Base-by-base conservation (phyloP, 768 basidiomycete species). In the Mycena vulgaris region DNA sequence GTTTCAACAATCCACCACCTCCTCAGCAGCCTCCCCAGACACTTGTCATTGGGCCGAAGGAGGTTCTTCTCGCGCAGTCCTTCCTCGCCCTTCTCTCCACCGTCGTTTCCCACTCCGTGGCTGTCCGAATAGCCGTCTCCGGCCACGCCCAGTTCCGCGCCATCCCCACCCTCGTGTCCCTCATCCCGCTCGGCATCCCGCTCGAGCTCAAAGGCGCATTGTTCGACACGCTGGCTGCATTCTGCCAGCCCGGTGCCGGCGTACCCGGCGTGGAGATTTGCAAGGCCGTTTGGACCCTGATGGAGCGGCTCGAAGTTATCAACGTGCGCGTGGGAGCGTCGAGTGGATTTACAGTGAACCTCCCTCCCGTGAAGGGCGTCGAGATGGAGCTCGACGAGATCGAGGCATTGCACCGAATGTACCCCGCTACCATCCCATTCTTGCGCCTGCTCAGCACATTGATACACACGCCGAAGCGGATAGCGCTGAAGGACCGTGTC, bases 341-440 rank as follows among this genome's bases (percentile, higher is more conserved):
- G 0, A 78, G 82, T 25, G 82, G 86, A 5, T 82, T 84, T 17
- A 83, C 85, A 19, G 75, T 83, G 28, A 79, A 85, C 48, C 76
- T 92, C 9, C 84, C 89, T 5, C 85, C 91, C 25, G 87, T 88
- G 14, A 93, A 92, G 76, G 95, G 96, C 0, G 91, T 96, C 5
- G 92, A 97, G 71, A 88, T 93, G 6, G 95, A 97, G 78, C 81
- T 98, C 71, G 95, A 96, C 73, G 92, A 95, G 73, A 89, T 96
- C 60, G 97, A 99, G 80, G 84, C 93, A 17, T 85, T 87, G 5
- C 89, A 92, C 77, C 88, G 89, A 78, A 76, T 92, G 64, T 99
- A 97, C 79, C 96, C 97, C 0, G 89, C 95, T 10, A 97, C 97
- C 0, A 92, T 95, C 25, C 92, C 97, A 0, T 97, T 98, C 83